Percentiles rank a stretch among this genome's conserved stretches.
Conservation (phyloP, 805 yeast genomes). For the Kregervanrija delftensis region DNA sequence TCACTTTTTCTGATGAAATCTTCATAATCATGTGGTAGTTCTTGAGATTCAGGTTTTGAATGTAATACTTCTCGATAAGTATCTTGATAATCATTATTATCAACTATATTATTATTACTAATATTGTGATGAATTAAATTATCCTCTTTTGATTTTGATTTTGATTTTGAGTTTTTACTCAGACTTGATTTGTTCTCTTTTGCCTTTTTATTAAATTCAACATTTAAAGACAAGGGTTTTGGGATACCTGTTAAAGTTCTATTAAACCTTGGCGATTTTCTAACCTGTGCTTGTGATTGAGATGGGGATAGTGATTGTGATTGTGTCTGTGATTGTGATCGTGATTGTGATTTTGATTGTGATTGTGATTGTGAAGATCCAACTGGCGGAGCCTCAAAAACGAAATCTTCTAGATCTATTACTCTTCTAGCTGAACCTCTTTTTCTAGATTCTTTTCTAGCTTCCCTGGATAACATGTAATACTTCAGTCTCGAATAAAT, state of each 20-base stretch:
- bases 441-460: slow-evolving; percentile 23
- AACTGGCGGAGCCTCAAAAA: slow-evolving; percentile 16
- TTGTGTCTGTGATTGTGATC: not conserved
- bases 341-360: not conserved
- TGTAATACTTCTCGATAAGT: no score
- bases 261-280: not conserved
- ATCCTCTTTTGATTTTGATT: no score
- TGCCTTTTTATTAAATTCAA: no score
- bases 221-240: no score
- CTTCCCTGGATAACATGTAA: slow-evolving; percentile 20
- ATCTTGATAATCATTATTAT: no score
- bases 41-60: not conserved
- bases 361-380: not conserved
- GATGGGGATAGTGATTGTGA: not conserved
- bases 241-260: not conserved
- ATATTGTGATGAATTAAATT: no score
- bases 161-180: no score
- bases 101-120: no score
- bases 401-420: slow-evolving; percentile 20
- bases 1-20: not conserved
- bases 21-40: not conserved
- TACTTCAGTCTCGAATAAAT: no score
- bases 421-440: slow-evolving; percentile 26
- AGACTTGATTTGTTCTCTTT: no score
- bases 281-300: not conserved